phyloP scores from a whole-genome alignment of 2,329 filamentous ascomycete species.

The Penicillium freii region DNA sequence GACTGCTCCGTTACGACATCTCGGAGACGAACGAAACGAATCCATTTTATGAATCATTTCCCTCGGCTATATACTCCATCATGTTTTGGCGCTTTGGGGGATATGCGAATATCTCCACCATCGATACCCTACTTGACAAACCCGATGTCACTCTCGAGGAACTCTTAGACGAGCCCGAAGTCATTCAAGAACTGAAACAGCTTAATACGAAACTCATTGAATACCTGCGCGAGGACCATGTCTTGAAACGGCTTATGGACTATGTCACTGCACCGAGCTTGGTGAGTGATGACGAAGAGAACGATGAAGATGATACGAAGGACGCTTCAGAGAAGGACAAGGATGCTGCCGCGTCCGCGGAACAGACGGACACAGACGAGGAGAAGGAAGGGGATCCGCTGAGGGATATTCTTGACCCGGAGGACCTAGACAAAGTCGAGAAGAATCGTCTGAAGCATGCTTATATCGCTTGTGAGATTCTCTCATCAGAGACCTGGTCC shows the following conservation, averaged over 20 bases:
- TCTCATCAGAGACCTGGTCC: constrained; percentile 95
- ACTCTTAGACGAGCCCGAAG: constrained; percentile 88
- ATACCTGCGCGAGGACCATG: constrained; percentile 82
- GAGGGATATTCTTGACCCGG: constrained; percentile 36
- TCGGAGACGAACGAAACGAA: constrained; percentile 26
- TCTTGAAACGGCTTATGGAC: constrained; percentile 80
- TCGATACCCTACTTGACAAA: constrained; percentile 96
- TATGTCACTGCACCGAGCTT: constrained; percentile 79
- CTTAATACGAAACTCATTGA: constrained; percentile 98
- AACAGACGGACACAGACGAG: constrained; percentile 24
- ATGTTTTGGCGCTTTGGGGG: constrained; percentile 99
- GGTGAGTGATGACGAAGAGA: constrained; percentile 52
- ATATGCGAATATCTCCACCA: constrained; percentile 94
- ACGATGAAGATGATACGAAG: constrained; percentile 52
- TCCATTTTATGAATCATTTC: constrained; percentile 39
- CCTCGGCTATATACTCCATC: constrained; percentile 51
- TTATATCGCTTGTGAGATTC: constrained; percentile 86
- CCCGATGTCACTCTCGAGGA: constrained; percentile 92
- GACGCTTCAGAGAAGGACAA: constrained; percentile 28
- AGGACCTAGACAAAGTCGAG: constrained; percentile 70
- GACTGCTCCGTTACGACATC: constrained; percentile 28
- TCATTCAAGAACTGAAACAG: constrained; percentile 96
- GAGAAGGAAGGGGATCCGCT: constrained; percentile 41
- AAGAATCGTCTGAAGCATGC: constrained; percentile 92
- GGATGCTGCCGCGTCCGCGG: constrained; percentile 21